A percentile compares a stretch with the other conserved stretches of the same genome.
These are phyloP conservation scores for Apiospora marii DNA, from an alignment of 2,329 filamentous ascomycete genomes.

Conservation along the genomic window DNA sequence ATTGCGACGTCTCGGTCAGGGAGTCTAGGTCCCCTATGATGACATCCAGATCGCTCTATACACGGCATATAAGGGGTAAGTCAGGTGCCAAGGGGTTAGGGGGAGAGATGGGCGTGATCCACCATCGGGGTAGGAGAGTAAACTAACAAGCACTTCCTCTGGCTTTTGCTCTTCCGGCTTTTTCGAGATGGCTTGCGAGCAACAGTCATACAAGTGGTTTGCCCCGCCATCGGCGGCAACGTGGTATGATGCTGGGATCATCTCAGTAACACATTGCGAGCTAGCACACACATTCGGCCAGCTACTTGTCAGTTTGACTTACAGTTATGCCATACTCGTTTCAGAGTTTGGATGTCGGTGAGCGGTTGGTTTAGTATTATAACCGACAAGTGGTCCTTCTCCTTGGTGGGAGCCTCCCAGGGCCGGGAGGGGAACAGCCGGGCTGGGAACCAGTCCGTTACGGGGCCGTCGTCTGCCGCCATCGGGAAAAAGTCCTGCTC, in stretches of 20 bases:
- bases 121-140: neutral
- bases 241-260: conserved; percentile 62
- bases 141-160: conserved; percentile 3
- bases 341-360: conserved; percentile 35
- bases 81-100: conserved; percentile 7
- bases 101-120: neutral
- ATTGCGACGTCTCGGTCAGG: conserved; percentile 65
- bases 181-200: conserved; percentile 7
- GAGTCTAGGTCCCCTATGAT: conserved; percentile 96
- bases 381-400: conserved; percentile 52
- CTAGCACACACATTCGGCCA: neutral
- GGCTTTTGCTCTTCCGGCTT: neutral
- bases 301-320: conserved; percentile 16
- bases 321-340: conserved; percentile 41
- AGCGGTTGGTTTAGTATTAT: conserved; percentile 70
- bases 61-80: conserved; percentile 52
- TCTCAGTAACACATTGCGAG: neutral
- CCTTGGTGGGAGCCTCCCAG: conserved; percentile 28
- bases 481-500: neutral
- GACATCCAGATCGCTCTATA: conserved; percentile 67
- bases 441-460: conserved; percentile 46
- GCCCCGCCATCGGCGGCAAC: conserved; percentile 93
- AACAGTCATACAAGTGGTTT: conserved; percentile 69
- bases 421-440: conserved; percentile 36
- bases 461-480: neutral